Evolutionary conservation across 352 stramenopile genomes (phyloP), one percentile per base, ranked within the genome.

Genomic region (Blastocystis sp.): DNA sequence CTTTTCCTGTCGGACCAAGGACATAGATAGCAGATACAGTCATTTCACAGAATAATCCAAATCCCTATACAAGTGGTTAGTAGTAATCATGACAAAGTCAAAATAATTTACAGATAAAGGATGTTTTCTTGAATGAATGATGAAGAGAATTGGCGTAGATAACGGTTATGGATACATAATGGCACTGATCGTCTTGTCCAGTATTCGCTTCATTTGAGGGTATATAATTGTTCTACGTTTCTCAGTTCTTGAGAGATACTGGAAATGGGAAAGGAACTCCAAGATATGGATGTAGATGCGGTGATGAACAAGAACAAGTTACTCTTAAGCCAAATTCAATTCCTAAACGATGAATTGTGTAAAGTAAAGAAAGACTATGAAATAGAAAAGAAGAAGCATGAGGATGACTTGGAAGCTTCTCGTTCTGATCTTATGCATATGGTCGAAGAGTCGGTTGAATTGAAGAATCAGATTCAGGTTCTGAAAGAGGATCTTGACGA

Each of bases 1-100:
- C 95, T 92, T 99, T 99, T 58, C 97, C 97, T 91, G 98, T 98
- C 30, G 98, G 92, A 92, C 99, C 97, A 84, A 97, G 98, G 91
- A 99, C 97, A 93, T 98, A 99, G 77, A 99, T 94, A 33, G 96
- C 97, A 62, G 96, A 98, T 78, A 89, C 59, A 19, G 78, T 89
- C 78, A 89, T 89, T 40, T 76, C 22, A 35, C 2, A 11, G 57
- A 64, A 11, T 2, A 27, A 35, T 27, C 30, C 2, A 64, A 64
- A 64, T 35, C 7, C n/a, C 57, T 64, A 27, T 64, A 64, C 57
- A 64, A 27, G 2, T 35, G 11, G n/a, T 27, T 64, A 35, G 30
- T 27, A 35, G 3, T 35, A 35, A 2, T 64, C n/a, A 2, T 6
- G 11, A 35, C 6, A 35, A 27, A 64, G 30, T 11, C 2, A 35